These are phyloP conservation scores for Trichophyton verrucosum DNA, from an alignment of 2,329 filamentous ascomycete genomes.

Conservation along the genomic window DNA sequence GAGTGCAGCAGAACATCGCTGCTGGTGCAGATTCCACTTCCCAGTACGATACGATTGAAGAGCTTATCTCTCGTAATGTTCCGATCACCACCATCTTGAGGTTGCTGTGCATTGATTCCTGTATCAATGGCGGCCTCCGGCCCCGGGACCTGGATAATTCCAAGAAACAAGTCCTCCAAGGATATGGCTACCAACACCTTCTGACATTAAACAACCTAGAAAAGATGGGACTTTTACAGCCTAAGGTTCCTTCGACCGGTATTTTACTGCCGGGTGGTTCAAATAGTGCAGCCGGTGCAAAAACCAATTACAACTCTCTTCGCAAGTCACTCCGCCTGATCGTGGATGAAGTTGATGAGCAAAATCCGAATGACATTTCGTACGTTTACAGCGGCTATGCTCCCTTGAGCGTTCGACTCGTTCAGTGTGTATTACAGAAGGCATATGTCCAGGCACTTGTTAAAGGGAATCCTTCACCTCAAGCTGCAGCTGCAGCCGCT, in stretches of 20 bases:
- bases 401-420: constrained; percentile 75
- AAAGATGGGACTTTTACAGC: constrained; percentile 73
- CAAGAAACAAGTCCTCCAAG: constrained; percentile 74
- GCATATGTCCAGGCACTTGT: constrained; percentile 62
- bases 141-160: constrained; percentile 82
- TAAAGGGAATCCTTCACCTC: constrained; percentile 47
- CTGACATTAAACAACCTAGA: constrained; percentile 80
- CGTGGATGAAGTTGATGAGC: constrained; percentile 91
- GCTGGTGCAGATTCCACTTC: constrained; percentile 78
- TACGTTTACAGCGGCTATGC: constrained; percentile 98
- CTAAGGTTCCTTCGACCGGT: constrained; percentile 63
- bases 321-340: constrained; percentile 80
- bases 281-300: constrained; percentile 45
- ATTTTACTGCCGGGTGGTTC: constrained; percentile 62
- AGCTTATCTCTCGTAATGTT: constrained; percentile 80
- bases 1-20: constrained; percentile 91
- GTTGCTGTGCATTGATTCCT: constrained; percentile 81
- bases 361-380: constrained; percentile 86
- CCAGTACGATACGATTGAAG: constrained; percentile 83
- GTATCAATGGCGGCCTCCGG: constrained; percentile 76
- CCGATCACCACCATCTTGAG: constrained; percentile 72
- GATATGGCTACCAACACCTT: constrained; percentile 89
- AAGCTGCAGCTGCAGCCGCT: constrained; percentile 26
- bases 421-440: constrained; percentile 90
- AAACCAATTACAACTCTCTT: constrained; percentile 82